Evolutionary conservation across 208 protist genomes (phyloP).

Genomic region (Trichomonas tenax): DNA sequence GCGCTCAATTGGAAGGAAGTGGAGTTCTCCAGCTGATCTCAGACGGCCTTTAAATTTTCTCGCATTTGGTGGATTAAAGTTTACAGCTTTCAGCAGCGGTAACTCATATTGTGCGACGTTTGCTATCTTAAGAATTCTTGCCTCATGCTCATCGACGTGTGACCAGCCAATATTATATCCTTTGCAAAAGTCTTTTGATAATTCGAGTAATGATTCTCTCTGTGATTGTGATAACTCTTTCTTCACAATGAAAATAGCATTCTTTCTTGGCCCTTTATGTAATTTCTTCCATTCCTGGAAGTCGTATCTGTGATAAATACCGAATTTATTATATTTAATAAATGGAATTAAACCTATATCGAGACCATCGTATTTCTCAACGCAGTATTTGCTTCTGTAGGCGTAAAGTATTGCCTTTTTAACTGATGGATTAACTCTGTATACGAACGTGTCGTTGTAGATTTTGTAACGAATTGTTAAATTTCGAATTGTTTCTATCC

Average conservation of each 20-base stretch:
- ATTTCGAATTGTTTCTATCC: neutral
- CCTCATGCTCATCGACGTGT: neutral
- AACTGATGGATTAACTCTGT: neutral
- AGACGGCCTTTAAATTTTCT: neutral
- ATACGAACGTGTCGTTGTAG: neutral
- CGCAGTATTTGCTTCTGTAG: neutral
- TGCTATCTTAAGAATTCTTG: neutral
- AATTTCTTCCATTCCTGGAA: neutral
- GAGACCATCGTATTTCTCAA: neutral
- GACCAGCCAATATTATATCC: neutral
- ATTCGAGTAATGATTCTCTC: neutral
- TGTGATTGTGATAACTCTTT: neutral
- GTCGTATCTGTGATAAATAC: neutral
- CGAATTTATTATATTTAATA: neutral
- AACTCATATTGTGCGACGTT: neutral
- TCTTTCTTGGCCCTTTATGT: neutral
- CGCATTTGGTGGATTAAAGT: neutral
- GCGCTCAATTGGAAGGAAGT: neutral
- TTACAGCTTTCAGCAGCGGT: neutral
- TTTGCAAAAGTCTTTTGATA: neutral
- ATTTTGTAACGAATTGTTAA: neutral
- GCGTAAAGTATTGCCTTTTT: neutral
- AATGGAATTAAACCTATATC: neutral
- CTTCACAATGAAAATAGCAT: neutral
- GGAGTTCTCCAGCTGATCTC: neutral